Conservation (phyloP, 345 rosid species). For the Corymbia maculata region DNA sequence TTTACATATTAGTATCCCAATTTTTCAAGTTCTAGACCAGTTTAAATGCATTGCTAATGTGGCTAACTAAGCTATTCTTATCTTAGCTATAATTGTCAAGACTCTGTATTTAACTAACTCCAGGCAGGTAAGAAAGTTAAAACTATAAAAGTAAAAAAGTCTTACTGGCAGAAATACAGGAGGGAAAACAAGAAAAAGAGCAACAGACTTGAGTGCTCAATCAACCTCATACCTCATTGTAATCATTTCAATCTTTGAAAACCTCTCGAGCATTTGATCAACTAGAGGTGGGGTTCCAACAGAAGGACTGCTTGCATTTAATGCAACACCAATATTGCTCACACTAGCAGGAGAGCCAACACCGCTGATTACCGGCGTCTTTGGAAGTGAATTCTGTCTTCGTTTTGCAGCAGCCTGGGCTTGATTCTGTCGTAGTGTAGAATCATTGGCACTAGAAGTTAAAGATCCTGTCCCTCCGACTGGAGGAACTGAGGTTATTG, state of each 20-base stretch:
- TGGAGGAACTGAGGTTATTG: constrained; percentile 49
- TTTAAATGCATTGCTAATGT: background rate
- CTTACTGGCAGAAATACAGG: background rate
- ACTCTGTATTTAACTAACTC: background rate
- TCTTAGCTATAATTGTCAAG: background rate
- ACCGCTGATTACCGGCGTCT: constrained; percentile 58
- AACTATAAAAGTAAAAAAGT: background rate
- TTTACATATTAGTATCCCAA: background rate
- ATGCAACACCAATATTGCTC: constrained; percentile 51
- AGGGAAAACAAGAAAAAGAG: background rate
- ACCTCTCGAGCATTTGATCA: constrained; percentile 76
- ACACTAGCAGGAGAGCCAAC: constrained; percentile 97
- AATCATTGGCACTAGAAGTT: constrained; percentile 74
- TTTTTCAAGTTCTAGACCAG: background rate
- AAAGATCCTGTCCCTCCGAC: constrained; percentile 59
- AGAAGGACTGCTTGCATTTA: constrained; percentile 74
- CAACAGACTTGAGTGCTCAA: background rate
- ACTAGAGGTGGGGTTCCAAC: constrained; percentile 59
- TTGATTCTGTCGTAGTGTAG: constrained; percentile 67
- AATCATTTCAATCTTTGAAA: constrained; percentile 71
- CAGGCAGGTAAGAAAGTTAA: background rate
- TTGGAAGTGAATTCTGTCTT: constrained; percentile 75
- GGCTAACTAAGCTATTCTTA: background rate
- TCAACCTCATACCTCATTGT: constrained; percentile 41
- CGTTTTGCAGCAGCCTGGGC: constrained; percentile 51